Evolutionary conservation across 345 rosid species (phyloP).

Genomic region (Physaria fendleri): DNA sequence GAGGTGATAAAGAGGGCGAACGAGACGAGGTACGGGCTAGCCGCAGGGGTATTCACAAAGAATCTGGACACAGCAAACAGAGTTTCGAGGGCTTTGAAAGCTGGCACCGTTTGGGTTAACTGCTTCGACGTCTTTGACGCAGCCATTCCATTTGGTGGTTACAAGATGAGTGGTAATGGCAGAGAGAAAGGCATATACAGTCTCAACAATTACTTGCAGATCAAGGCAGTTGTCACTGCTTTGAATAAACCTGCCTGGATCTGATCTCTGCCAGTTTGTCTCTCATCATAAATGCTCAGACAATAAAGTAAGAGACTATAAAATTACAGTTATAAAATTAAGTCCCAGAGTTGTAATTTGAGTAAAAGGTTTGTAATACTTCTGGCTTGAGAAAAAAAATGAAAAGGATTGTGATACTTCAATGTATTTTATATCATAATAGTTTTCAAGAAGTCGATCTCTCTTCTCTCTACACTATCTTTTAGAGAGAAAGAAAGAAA

Average conservation of each 20-base stretch:
- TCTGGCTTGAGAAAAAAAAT: not conserved
- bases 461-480: too few relatives aligned
- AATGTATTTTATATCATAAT: too few relatives aligned
- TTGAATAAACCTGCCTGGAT: slow-evolving; percentile 81
- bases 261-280: slow-evolving; percentile 24
- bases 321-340: not conserved
- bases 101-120: slow-evolving; percentile 87
- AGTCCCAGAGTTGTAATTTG: not conserved
- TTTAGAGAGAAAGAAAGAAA: too few relatives aligned
- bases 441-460: too few relatives aligned
- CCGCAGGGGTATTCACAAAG: slow-evolving; percentile 88
- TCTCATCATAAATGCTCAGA: not conserved
- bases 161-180: slow-evolving; percentile 94
- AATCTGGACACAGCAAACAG: slow-evolving; percentile 62
- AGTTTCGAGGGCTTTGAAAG: slow-evolving; percentile 61
- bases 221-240: slow-evolving; percentile 86
- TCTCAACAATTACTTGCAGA: slow-evolving; percentile 80
- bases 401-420: too few relatives aligned
- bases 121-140: slow-evolving; percentile 92
- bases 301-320: not conserved
- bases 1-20: slow-evolving; percentile 82
- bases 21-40: slow-evolving; percentile 57
- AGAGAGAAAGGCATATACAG: slow-evolving; percentile 95
- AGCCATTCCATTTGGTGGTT: slow-evolving; percentile 91
- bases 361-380: slow-evolving; percentile 5